Conservation (phyloP, 352 stramenopile species). For the Phytophthora pini region DNA sequence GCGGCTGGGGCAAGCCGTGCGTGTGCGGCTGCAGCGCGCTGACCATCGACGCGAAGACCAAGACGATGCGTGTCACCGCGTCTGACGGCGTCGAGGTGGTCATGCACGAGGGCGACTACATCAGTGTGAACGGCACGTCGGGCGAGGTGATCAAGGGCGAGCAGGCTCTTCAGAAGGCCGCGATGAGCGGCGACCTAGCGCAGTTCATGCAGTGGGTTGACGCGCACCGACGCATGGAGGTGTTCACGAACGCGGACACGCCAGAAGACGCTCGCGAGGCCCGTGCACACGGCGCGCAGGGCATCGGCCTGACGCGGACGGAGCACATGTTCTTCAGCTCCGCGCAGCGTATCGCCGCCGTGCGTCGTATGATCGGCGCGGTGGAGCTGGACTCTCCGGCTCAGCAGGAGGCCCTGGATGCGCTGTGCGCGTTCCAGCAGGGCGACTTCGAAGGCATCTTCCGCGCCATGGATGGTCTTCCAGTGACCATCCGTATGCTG, state of each 20-base stretch:
- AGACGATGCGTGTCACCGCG: conserved; percentile 24
- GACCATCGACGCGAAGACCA: conserved; percentile 27
- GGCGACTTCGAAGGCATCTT: conserved; percentile 36
- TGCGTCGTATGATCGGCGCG: conserved; percentile 34
- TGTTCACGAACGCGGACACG: conserved; percentile 34
- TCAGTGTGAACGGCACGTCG: conserved; percentile 32
- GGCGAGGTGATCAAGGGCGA: conserved; percentile 36
- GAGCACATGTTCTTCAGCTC: conserved; percentile 41
- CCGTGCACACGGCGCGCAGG: conserved; percentile 24
- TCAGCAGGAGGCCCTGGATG: conserved; percentile 29
- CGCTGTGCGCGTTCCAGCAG: conserved; percentile 31
- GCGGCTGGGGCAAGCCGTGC: conserved; percentile 31
- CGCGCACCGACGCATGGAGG: conserved; percentile 33
- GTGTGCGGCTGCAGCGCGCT: conserved; percentile 31
- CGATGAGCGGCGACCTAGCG: conserved; percentile 25
- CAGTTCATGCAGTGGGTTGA: conserved; percentile 39
- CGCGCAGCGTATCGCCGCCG: conserved; percentile 20
- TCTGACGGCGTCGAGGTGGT: conserved; percentile 15
- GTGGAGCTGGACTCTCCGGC: conserved; percentile 32
- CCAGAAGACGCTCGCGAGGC: conserved; percentile 31
- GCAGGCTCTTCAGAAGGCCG: conserved; percentile 25
- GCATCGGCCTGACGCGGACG: conserved; percentile 31
- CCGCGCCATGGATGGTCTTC: conserved; percentile 28
- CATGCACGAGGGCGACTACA: conserved; percentile 28
- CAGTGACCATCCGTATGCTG: conserved; percentile 33